Conservation (phyloP, 2,329 filamentous ascomycete genomes). For the Rhinocladiella mackenziei region DNA sequence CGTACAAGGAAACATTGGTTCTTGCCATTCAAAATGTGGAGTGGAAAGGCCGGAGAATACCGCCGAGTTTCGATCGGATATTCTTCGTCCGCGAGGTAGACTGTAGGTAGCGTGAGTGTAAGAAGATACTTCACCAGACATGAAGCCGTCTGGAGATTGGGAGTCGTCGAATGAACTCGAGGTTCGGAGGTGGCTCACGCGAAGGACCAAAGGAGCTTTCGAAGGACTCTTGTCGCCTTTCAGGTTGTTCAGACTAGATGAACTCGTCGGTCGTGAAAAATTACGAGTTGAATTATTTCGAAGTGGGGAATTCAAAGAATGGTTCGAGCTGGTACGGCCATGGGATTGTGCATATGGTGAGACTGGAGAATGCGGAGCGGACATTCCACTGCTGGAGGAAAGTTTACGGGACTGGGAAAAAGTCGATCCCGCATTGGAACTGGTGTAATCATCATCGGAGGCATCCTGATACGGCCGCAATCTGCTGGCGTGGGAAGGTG, state of each 20-base stretch:
- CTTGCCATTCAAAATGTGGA: conserved; percentile 62
- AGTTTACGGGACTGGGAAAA: conserved; percentile 72
- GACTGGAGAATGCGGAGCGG: conserved; percentile 57
- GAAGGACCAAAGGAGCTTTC: conserved; percentile 13
- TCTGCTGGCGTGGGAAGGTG: conserved; percentile 13
- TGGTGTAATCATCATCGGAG: conserved; percentile 67
- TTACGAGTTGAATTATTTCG: conserved; percentile 53
- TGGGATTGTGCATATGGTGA: conserved; percentile 61
- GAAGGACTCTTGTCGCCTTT: conserved; percentile 22
- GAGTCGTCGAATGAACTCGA: conserved; percentile 28
- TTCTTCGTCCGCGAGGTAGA: conserved; percentile 73
- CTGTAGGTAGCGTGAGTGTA: conserved; percentile 84
- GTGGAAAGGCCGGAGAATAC: conserved; percentile 55
- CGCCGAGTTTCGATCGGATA: conserved; percentile 62
- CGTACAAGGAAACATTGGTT: conserved; percentile 46
- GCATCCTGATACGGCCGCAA: conserved; percentile 53
- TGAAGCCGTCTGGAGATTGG: conserved; percentile 21
- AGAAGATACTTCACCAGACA: conserved; percentile 52
- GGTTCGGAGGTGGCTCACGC: conserved; percentile 15
- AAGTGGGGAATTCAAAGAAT: conserved; percentile 67
- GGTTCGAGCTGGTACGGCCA: conserved; percentile 75
- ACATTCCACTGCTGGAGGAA: conserved; percentile 66
- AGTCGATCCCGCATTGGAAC: conserved; percentile 53
- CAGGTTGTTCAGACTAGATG: conserved; percentile 47
- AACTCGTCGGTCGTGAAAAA: conserved; percentile 84